These are phyloP conservation scores for Sarocladium strictum DNA, from an alignment of 2,329 filamentous ascomycete species.

Conservation along the genomic window DNA sequence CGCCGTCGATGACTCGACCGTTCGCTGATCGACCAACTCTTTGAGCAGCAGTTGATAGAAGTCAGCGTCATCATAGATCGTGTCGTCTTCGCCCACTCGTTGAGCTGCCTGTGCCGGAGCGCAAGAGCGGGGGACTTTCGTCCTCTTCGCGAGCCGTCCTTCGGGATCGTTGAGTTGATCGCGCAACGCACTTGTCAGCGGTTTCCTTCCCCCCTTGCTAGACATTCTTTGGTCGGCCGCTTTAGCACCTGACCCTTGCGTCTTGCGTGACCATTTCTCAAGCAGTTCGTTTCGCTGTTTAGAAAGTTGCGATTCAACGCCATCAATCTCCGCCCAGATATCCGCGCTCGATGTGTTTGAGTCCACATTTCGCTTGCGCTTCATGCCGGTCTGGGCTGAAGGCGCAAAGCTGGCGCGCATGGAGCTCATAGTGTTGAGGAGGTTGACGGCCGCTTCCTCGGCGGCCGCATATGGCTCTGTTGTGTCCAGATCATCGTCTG, in stretches of 20 bases:
- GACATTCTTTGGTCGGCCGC: background rate
- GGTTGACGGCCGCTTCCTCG: slow-evolving; percentile 75
- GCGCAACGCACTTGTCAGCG: slow-evolving; percentile 59
- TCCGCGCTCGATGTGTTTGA: slow-evolving; percentile 52
- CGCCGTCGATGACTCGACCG: slow-evolving; percentile 55
- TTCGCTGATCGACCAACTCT: slow-evolving; percentile 85
- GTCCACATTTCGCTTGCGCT: slow-evolving; percentile 53
- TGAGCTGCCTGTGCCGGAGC: slow-evolving; percentile 61
- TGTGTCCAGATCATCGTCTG: slow-evolving; percentile 28
- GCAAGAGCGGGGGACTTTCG: slow-evolving; percentile 67
- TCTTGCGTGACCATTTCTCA: slow-evolving; percentile 84
- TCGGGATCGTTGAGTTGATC: slow-evolving; percentile 61
- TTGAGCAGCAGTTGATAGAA: slow-evolving; percentile 93
- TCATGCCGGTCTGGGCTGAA: slow-evolving; percentile 45
- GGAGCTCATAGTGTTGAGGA: slow-evolving; percentile 75
- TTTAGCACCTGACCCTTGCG: slow-evolving; percentile 26
- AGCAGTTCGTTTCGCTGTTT: slow-evolving; percentile 65
- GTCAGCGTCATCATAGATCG: slow-evolving; percentile 86
- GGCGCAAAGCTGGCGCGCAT: slow-evolving; percentile 58
- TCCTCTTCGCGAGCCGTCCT: slow-evolving; percentile 60
- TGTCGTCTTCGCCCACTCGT: slow-evolving; percentile 49
- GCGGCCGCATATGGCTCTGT: slow-evolving; percentile 63
- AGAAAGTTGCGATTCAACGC: slow-evolving; percentile 53
- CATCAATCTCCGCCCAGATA: slow-evolving; percentile 68
- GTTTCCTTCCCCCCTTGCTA: slow-evolving; percentile 16